Percentiles rank a stretch among this genome's conserved stretches.
Evolutionary conservation across 1,284 basidiomycete genomes (phyloP).

Genomic region (Boletus sp.): DNA sequence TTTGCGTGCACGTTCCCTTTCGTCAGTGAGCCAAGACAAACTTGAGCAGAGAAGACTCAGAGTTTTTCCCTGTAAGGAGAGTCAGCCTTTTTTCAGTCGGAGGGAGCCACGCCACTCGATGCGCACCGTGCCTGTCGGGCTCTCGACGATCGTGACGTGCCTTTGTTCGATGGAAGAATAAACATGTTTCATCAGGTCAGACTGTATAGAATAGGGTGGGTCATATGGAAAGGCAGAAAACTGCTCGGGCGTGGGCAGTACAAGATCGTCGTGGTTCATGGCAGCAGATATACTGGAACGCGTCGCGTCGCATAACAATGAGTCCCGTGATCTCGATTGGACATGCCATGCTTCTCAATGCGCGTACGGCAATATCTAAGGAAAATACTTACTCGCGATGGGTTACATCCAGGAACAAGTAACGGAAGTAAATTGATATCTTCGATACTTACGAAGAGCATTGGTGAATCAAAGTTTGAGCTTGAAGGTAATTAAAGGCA

Average conservation of each 20-base stretch:
- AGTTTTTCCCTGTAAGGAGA: constrained; percentile 71
- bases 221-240: constrained; percentile 82
- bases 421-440: constrained; percentile 10
- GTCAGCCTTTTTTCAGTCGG: constrained; percentile 1
- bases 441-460: constrained; percentile 1
- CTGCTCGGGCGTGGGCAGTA: constrained; percentile 55
- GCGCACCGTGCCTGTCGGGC: constrained; percentile 80
- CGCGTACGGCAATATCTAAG: no score
- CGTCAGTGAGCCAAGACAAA: constrained; percentile 77
- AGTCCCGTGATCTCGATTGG: constrained; percentile 7
- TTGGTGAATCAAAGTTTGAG: constrained; percentile 18
- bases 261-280: constrained; percentile 21
- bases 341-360: neutral
- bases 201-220: constrained; percentile 85
- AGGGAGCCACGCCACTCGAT: neutral
- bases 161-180: constrained; percentile 76
- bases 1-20: constrained; percentile 63
- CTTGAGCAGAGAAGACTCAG: constrained; percentile 80
- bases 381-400: neutral
- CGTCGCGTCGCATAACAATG: constrained; percentile 4
- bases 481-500: constrained; percentile 24
- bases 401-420: constrained; percentile 9
- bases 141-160: constrained; percentile 81
- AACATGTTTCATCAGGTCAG: constrained; percentile 85
- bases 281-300: neutral